Evolutionary conservation across 2,329 filamentous ascomycete genomes (phyloP).

Genomic region (Monosporascus sp.): DNA sequence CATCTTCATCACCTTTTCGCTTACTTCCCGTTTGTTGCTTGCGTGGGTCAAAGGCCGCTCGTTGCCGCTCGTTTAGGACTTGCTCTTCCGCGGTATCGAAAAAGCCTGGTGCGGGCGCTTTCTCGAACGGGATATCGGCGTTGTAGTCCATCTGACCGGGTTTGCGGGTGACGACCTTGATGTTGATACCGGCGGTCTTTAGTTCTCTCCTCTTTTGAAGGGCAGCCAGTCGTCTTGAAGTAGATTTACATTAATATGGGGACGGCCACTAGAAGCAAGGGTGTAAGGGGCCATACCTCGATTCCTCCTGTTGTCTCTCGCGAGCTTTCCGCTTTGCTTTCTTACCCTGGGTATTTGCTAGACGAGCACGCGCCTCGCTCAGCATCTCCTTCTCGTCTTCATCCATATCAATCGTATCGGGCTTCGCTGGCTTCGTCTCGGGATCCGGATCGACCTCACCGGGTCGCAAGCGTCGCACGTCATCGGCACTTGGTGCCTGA

Average conservation of each 20-base stretch:
- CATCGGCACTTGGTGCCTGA: conserved; percentile 82
- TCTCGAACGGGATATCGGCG: conserved; percentile 96
- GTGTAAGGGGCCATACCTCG: conserved; percentile 31
- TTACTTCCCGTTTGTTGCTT: conserved; percentile 90
- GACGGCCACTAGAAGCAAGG: not conserved
- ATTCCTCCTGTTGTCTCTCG: conserved; percentile 93
- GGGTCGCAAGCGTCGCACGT: conserved; percentile 80
- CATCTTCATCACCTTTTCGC: conserved; percentile 86
- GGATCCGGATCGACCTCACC: conserved; percentile 97
- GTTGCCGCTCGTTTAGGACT: conserved; percentile 72
- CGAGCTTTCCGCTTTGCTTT: conserved; percentile 97
- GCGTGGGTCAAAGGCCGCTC: conserved; percentile 81
- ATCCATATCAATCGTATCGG: conserved; percentile 95
- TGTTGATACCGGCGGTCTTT: conserved; percentile 96
- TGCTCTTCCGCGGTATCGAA: conserved; percentile 88
- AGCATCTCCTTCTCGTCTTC: conserved; percentile 99
- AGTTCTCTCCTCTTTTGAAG: conserved; percentile 94
- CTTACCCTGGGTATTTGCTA: conserved; percentile 97
- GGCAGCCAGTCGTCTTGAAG: conserved; percentile 64
- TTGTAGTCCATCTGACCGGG: conserved; percentile 99
- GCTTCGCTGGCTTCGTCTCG: conserved; percentile 89
- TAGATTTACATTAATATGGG: not conserved
- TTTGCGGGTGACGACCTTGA: conserved; percentile 88
- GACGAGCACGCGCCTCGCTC: conserved; percentile 89
- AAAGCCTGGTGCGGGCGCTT: conserved; percentile 80